These are phyloP conservation scores for Leishmania guyanensis DNA, from an alignment of 208 protist species.

Conservation along the genomic window DNA sequence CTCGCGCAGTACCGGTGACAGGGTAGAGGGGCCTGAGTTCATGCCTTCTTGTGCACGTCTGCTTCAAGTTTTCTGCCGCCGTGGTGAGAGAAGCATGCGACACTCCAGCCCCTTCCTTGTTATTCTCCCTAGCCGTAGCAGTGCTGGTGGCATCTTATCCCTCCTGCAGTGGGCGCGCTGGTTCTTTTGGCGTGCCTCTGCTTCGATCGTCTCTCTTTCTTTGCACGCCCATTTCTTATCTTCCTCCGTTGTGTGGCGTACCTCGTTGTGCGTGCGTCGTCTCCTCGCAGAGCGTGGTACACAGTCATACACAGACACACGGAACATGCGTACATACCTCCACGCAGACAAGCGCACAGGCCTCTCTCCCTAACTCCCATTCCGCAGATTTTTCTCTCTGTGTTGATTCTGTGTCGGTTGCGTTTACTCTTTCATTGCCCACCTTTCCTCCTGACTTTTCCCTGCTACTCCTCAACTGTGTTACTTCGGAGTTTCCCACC, in stretches of 20 bases:
- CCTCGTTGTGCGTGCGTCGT: background rate
- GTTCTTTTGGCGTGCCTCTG: constrained; percentile 6
- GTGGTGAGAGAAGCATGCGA: background rate
- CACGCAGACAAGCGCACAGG: background rate
- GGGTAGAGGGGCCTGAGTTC: background rate
- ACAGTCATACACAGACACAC: background rate
- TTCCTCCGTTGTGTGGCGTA: background rate
- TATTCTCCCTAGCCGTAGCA: background rate
- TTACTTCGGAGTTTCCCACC: background rate
- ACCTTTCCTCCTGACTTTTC: background rate
- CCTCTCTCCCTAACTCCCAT: background rate
- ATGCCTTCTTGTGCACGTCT: background rate
- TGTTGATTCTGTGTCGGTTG: too few species aligned
- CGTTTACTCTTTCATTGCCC: background rate
- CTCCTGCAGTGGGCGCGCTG: background rate
- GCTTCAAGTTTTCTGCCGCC: background rate
- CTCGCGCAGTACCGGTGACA: background rate
- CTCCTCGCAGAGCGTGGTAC: background rate
- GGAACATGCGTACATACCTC: background rate
- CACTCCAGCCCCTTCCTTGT: background rate
- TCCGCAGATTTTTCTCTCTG: background rate
- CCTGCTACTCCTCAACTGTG: background rate
- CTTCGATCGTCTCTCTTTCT: background rate
- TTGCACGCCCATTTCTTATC: background rate
- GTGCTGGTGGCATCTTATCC: background rate